Evolutionary conservation across 306 rosid species (phyloP), one percentile per base, ranked within the genome.

Genomic region (Ormosia emarginata): DNA sequence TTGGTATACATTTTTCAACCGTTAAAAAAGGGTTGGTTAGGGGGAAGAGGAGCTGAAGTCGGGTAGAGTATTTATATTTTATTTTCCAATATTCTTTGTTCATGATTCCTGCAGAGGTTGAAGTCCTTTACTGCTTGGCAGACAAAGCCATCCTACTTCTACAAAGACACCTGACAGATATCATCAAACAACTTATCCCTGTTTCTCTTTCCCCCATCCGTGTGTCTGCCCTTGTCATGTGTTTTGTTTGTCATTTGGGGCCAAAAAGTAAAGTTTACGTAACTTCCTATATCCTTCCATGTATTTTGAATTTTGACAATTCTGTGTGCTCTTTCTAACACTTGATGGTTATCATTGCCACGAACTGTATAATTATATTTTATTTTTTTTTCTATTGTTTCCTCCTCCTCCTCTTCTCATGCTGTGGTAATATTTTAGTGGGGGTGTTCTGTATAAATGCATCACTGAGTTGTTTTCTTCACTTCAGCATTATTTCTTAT

Each of bases 21-120:
- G 61, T 53, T 12, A n/a, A 44, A 69, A 67, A 61, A 8, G 33
- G 69, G 24, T 24, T 53, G 50, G 57, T 57, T 15, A 13, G 62
- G 68, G 76, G 30, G 32, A n/a, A 64, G 40, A 8, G 56, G 36
- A 24, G 14, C 71, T 66, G 52, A 82, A 81, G 74, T 61, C 7
- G 14, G 37, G 49, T 59, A 67, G 73, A 43, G 52, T 70, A 49
- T 37, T 64, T 43, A 44, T 72, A 3, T 79, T 52, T 30, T 47
- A 17, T 86, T 81, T 80, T 76, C 78, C 82, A 77, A 84, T 55
- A 79, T 30, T 41, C 43, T 84, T 30, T 86, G 77, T 80, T 77
- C 77, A 64, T 87, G 87, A 71, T 84, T 83, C 82, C 75, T 88
- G 83, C 87, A 81, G 85, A 84, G 84, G 86, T 88, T 85, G 86